phyloP scores from a whole-genome alignment of 371 early-diverging fungal species.

The Umbelopsis sp. region DNA sequence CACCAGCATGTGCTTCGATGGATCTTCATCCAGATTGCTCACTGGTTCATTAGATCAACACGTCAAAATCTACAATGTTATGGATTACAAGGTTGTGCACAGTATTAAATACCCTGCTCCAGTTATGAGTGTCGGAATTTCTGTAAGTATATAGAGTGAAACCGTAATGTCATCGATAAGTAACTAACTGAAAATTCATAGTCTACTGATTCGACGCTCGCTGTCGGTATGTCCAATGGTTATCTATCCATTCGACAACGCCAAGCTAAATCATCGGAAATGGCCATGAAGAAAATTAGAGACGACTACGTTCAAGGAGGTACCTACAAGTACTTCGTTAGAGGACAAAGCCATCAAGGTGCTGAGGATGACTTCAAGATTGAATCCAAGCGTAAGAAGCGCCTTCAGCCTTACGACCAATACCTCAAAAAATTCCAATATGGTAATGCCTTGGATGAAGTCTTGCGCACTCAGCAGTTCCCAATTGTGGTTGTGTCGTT shows the following conservation, averaged over 20 bases:
- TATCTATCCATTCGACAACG: slow-evolving; percentile 86
- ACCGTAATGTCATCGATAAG: no score
- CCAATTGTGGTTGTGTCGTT: slow-evolving; percentile 69
- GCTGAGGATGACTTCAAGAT: slow-evolving; percentile 71
- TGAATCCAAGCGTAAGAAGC: slow-evolving; percentile 62
- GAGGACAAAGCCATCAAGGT: slow-evolving; percentile 56
- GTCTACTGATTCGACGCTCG: slow-evolving; percentile 86
- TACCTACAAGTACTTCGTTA: slow-evolving; percentile 72
- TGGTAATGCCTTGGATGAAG: slow-evolving; percentile 86
- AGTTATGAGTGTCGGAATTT: slow-evolving; percentile 81
- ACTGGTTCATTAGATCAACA: slow-evolving; percentile 94
- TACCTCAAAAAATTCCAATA: slow-evolving; percentile 83
- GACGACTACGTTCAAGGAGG: slow-evolving; percentile 55
- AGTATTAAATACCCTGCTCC: slow-evolving; percentile 92
- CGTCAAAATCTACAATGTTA: slow-evolving; percentile 89
- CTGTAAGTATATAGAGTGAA: slow-evolving; percentile 43
- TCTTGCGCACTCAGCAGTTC: slow-evolving; percentile 48
- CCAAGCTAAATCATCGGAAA: slow-evolving; percentile 61
- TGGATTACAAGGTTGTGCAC: slow-evolving; percentile 85
- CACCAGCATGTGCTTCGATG: slow-evolving; percentile 85
- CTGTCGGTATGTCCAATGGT: slow-evolving; percentile 93
- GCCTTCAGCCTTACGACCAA: slow-evolving; percentile 79
- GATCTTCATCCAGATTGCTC: slow-evolving; percentile 73
- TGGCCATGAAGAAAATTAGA: slow-evolving; percentile 51
- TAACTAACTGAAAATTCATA: neutral